Evolutionary conservation across 148 eudicot species (phyloP).

Genomic region (Dianthus caryophyllus): DNA sequence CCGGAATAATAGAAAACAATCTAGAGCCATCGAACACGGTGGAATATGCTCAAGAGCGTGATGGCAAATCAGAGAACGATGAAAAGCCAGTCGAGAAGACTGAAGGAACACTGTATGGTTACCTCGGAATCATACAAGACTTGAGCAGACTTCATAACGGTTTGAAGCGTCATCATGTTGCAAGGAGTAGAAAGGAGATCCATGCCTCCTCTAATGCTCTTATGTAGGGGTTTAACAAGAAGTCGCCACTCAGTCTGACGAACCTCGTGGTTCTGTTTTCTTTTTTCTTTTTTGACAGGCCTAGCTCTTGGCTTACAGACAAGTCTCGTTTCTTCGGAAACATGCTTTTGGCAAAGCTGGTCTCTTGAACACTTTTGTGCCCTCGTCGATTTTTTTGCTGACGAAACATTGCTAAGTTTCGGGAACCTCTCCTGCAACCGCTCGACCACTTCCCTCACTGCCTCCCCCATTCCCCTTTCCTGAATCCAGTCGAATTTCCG

Average conservation of each 20-base stretch:
- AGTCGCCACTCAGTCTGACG: background rate
- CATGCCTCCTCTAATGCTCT: slow-evolving; percentile 5
- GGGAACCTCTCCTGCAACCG: background rate
- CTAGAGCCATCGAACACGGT: slow-evolving; percentile 6
- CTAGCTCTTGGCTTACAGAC: background rate
- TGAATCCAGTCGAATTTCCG: background rate
- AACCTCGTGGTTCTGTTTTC: slow-evolving; percentile 1
- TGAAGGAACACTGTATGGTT: slow-evolving; percentile 35
- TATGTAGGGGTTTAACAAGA: background rate
- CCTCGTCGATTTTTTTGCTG: background rate
- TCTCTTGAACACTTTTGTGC: background rate
- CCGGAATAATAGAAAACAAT: background rate
- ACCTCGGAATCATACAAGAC: slow-evolving; percentile 48
- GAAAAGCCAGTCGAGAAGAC: slow-evolving; percentile 21
- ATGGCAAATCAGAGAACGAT: background rate
- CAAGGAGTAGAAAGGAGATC: slow-evolving; percentile 51
- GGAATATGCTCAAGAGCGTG: background rate
- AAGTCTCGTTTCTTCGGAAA: background rate
- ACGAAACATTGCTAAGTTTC: background rate
- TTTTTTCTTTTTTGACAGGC: slow-evolving; percentile 7
- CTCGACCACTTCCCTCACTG: background rate
- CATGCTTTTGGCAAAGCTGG: background rate
- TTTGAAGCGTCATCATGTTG: slow-evolving; percentile 34
- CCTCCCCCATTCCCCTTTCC: background rate
- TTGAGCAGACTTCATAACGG: slow-evolving; percentile 44